Conservation (phyloP, 805 yeast genomes). For the Teunomyces cretensis region DNA sequence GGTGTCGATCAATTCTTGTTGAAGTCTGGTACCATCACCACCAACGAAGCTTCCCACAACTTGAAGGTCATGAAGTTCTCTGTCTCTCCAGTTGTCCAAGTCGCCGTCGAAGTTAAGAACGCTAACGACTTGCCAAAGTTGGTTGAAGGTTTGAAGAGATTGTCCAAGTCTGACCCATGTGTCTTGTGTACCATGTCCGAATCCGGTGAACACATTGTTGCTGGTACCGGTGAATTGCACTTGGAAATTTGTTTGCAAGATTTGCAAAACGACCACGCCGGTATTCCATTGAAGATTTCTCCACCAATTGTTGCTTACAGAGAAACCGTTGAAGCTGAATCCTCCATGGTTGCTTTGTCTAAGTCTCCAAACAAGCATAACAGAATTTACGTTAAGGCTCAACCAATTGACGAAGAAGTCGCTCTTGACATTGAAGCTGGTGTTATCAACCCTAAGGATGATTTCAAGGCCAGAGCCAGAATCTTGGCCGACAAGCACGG, state of each 20-base stretch:
- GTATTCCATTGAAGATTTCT: conserved; percentile 96
- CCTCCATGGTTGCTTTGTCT: conserved; percentile 94
- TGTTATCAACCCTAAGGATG: conserved; percentile 91
- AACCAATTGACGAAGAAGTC: conserved; percentile 93
- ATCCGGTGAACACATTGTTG: conserved; percentile 99
- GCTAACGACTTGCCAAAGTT: conserved; percentile 99
- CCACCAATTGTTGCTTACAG: conserved; percentile 98
- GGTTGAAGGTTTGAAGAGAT: conserved; percentile 99
- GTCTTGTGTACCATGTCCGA: conserved; percentile 83
- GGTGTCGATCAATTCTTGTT: conserved; percentile 99
- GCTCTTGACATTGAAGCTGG: conserved; percentile 90
- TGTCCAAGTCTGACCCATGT: conserved; percentile 99
- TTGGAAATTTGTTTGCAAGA: conserved; percentile 96
- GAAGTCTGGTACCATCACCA: conserved; percentile 98
- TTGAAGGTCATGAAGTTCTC: conserved; percentile 99
- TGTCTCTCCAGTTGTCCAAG: conserved; percentile 99
- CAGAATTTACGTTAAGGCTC: conserved; percentile 98
- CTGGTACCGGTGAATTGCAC: conserved; percentile 99
- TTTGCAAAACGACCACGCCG: conserved; percentile 98
- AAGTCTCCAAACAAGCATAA: conserved; percentile 99
- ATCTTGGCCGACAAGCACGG: conserved; percentile 97
- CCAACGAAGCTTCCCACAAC: conserved; percentile 96
- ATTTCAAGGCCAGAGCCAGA: conserved; percentile 99
- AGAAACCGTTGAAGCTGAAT: conserved; percentile 94
- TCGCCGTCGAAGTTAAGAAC: conserved; percentile 99